Evolutionary conservation across 805 yeast species (phyloP), one percentile per base, ranked within the genome.

Genomic region (Saccharomycopsis guyanensis): DNA sequence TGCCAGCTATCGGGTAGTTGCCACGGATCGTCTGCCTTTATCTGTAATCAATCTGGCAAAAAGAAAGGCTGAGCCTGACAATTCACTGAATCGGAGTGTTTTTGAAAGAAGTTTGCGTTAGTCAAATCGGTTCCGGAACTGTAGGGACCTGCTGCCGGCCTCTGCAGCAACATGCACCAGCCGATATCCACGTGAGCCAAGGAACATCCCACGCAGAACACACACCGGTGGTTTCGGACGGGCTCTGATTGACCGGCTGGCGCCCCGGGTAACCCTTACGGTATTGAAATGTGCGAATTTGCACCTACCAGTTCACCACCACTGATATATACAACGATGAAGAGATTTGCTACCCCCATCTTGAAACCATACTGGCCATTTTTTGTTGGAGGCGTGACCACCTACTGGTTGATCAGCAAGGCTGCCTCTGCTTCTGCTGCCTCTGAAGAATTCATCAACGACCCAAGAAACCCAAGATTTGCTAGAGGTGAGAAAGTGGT

Each of bases 381-480:
- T 66, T 83, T 83, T 59, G 79, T 76, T 61, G 94, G 93, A 63
- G 88, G 91, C 48, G 82, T 70, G 57, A 62, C 78, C 56, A 78
- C 91, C 57, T 82, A 78, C 74, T 82, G 70, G 71, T 73, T 80
- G 57, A 71, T 86, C 59, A 74, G 77, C 66, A 79, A 80, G 71
- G 82, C 78, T 45, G 80, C 87, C 53, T 67, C 65, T 52, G 82
- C 82, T 53, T 75, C 86, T 58, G 71, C 78, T 66, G 72, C 80
- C 74, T 73, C 91, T 47, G 75, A 74, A 53, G 94, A 86, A 70
- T 87, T 80, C 74, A 78, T 81, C 70, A 86, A 87, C 68, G 96
- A 87, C 71, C 96, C 96, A 72, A 85, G 95, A 76, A 87, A 87
- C 75, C 96, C 96, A 69, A 82, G 94, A 72, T 84, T 86, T 65